Base-by-base conservation (phyloP, 2,329 filamentous ascomycete species). In the Xylaria sp. region DNA sequence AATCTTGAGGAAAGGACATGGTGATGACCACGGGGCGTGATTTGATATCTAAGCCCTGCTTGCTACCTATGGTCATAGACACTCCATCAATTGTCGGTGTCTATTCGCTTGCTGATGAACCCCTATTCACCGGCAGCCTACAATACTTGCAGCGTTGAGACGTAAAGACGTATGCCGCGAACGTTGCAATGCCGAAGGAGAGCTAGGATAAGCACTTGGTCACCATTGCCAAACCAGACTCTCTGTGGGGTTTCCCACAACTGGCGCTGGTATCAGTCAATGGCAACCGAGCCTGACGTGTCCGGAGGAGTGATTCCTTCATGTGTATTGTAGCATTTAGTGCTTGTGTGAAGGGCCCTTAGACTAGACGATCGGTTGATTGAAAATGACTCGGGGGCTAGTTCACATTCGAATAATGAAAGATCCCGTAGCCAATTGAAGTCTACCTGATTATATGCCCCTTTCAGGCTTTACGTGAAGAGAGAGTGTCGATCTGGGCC, bases 41-140 rank as follows among this genome's bases (percentile, higher is more conserved):
- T 55, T 52, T 28, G 18, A 36, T 36, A 15, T 36, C 52, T 33
- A 33, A 55, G 52, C 52, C 52, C 52, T 55, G 51, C 13, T 9
- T 33, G 28, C 15, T 33, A 20, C 8, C 7, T n/a, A 20, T 9
- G 15, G 18, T 15, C 28, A 33, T 46, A 31, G 23, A 20, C 36
- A 46, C 18, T 28, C n/a, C 39, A 15, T 46, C 15, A 58, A 46
- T 8, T 0, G 9, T 46, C 8, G 2, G 10, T 4, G 23, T 46
- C 9, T 10, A 58, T 28, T 58, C 41, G 6, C 7, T 46, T 46
- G 23, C 6, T 5, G 25, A 20, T 46, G 23, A 13, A 31, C 5
- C 20, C 46, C 54, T 18, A 41, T 64, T 41, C 31, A 15, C 15
- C 31, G 15, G 5, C 20, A 48, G 41, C 46, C 13, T 41, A 41